Evolutionary conservation across 345 rosid species (phyloP), one percentile per base, ranked within the genome.

Genomic region (Salix arbutifolia): DNA sequence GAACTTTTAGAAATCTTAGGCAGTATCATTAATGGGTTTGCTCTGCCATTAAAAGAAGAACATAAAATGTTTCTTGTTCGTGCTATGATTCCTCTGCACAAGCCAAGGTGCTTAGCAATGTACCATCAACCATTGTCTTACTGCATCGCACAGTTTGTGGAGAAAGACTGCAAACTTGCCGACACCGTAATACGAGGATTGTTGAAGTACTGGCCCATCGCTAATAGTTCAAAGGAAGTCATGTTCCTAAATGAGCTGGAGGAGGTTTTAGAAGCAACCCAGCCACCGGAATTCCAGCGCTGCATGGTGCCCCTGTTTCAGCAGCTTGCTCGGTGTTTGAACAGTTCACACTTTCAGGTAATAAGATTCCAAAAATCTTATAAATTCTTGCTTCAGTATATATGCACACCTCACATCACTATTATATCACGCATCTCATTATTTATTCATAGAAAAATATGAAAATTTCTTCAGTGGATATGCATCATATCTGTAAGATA

Each of bases 261-360:
- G 83, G 98, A 94, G 84, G 86, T 92, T 56, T 75, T 94, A 61
- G 97, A 94, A 86, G 93, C 89, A 37, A 92, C 97, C 71, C 96
- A 90, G 71, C 85, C 82, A 70, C 70, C 92, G 18, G 98, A 94
- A 84, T 94, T 94, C 75, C 93, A 91, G 76, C 85, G 90, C 44
- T 92, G 97, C 81, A 91, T 92, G 97, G 85, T 92, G 61, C 95
- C 96, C 0, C 88, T 92, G 74, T 91, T 90, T 83, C 90, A 78
- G 77, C 93, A 88, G 77, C 85, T 92, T 74, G 91, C 90, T 74
- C 85, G 75, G 71, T 94, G 98, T 84, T 80, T 94, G 84, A 89
- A 80, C 87, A 92, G 96, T 75, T 82, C 88, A 70, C 98, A 94
- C 81, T 92, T 92, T 88, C 98, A 94, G 97, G 98, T 94, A 84